Conservation (phyloP, 768 basidiomycete genomes). For the Cystofilobasidium macerans region DNA sequence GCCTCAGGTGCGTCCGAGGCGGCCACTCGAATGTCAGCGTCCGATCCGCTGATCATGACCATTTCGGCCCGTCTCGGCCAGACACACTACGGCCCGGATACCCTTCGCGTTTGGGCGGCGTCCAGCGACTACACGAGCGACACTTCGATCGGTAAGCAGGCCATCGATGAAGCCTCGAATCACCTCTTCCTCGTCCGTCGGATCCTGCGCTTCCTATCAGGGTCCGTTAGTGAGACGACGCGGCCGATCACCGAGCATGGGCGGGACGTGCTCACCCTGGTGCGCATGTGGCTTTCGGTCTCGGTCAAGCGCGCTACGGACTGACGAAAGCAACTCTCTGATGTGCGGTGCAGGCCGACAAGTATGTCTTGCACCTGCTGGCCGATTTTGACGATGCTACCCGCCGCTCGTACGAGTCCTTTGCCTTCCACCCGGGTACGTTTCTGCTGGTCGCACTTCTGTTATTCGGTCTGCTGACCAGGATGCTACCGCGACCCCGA, state of each 20-base stretch:
- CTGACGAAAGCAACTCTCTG: background rate
- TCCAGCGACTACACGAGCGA: slow-evolving; percentile 82
- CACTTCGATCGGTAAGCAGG: slow-evolving; percentile 68
- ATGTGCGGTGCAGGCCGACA: slow-evolving; percentile 51
- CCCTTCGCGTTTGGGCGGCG: slow-evolving; percentile 81
- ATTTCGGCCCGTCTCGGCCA: slow-evolving; percentile 40
- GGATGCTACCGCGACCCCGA: background rate
- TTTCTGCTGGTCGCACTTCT: background rate
- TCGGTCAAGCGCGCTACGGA: too few species aligned
- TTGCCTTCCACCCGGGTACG: slow-evolving; percentile 73
- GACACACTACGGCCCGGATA: slow-evolving; percentile 66
- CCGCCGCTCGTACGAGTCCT: slow-evolving; percentile 56
- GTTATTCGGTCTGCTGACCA: background rate
- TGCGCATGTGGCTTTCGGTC: slow-evolving; percentile 40
- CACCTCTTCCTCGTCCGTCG: slow-evolving; percentile 75
- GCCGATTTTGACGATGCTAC: slow-evolving; percentile 59
- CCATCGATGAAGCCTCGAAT: slow-evolving; percentile 63
- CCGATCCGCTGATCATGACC: too few species aligned
- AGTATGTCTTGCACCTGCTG: slow-evolving; percentile 76
- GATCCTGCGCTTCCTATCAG: slow-evolving; percentile 60
- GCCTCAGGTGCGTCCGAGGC: background rate
- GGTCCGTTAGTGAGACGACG: slow-evolving; percentile 48
- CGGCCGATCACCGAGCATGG: slow-evolving; percentile 2
- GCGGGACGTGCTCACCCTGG: slow-evolving; percentile 48
- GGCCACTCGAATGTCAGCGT: too few species aligned